Evolutionary conservation across 805 yeast species (phyloP).

Genomic region (Yarrowia porcina): DNA sequence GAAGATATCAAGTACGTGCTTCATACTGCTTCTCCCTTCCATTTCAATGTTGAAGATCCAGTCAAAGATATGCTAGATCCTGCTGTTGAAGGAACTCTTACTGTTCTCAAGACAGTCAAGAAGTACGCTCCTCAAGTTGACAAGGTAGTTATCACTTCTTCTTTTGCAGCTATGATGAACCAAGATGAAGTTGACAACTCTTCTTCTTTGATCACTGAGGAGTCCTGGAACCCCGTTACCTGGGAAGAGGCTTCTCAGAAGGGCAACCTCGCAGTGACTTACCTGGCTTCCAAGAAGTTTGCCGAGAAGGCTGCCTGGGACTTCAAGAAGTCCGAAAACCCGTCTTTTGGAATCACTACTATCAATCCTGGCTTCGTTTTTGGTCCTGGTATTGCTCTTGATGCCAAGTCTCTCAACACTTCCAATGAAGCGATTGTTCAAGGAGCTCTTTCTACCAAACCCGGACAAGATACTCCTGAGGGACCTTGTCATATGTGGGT

Average conservation of each 20-base stretch:
- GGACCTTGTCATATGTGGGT: slow-evolving; percentile 34
- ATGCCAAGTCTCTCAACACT: slow-evolving; percentile 35
- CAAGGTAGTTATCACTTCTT: slow-evolving; percentile 49
- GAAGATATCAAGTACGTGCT: slow-evolving; percentile 38
- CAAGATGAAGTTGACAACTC: slow-evolving; percentile 28
- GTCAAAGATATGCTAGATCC: slow-evolving; percentile 46
- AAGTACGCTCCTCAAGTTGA: slow-evolving; percentile 36
- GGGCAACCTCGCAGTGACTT: slow-evolving; percentile 16
- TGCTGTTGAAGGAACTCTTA: slow-evolving; percentile 48
- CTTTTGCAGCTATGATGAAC: slow-evolving; percentile 47
- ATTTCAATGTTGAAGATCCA: slow-evolving; percentile 37
- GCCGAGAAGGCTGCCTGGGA: slow-evolving; percentile 62
- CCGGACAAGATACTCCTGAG: neutral
- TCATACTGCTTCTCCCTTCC: slow-evolving; percentile 45
- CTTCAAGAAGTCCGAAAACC: slow-evolving; percentile 38
- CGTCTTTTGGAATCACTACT: slow-evolving; percentile 33
- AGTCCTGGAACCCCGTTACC: slow-evolving; percentile 41
- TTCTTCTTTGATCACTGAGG: slow-evolving; percentile 35
- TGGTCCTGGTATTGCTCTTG: slow-evolving; percentile 35
- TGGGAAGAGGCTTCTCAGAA: slow-evolving; percentile 32
- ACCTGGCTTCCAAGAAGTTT: slow-evolving; percentile 46
- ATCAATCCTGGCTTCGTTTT: slow-evolving; percentile 37
- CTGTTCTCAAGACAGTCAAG: slow-evolving; percentile 43
- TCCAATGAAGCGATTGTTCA: slow-evolving; percentile 31
- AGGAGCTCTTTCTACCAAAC: neutral